phyloP scores from a whole-genome alignment of 139 green algal species.

The Chlorella sorokiniana region DNA sequence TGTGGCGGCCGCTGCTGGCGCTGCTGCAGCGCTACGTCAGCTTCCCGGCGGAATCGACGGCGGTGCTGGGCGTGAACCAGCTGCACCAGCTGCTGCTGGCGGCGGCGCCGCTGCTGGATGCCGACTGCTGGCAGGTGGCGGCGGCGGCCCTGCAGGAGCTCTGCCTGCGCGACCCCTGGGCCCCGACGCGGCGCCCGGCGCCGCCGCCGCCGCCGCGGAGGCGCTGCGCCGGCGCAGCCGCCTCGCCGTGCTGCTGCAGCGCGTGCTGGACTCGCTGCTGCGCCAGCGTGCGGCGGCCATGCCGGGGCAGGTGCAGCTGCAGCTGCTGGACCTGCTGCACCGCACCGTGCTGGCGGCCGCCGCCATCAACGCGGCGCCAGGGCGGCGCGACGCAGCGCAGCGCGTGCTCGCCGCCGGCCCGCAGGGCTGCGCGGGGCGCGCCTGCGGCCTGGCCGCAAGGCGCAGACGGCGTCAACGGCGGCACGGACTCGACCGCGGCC shows the following conservation, averaged over 20 bases:
- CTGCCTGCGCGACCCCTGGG: conserved; percentile 7
- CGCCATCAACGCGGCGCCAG: neutral
- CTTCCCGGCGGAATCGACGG: conserved; percentile 7
- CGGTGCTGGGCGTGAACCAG: conserved; percentile 35
- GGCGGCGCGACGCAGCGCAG: neutral
- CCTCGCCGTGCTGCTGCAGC: conserved; percentile 29
- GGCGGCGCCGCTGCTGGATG: neutral
- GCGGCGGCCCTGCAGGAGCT: neutral
- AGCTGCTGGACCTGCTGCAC: conserved; percentile 34
- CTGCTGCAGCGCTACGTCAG: conserved; percentile 24
- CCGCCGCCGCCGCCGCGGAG: conserved; percentile 12
- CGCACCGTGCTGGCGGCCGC: conserved; percentile 11
- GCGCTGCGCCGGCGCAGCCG: conserved; percentile 27
- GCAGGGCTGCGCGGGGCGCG: too few relatives aligned
- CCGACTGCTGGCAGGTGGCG: neutral
- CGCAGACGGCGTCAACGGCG: too few relatives aligned
- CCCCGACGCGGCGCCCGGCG: neutral
- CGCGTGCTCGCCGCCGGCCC: neutral
- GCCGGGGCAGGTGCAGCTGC: conserved; percentile 23
- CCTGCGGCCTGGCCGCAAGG: too few relatives aligned
- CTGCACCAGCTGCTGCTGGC: conserved; percentile 30
- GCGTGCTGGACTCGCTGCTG: conserved; percentile 26
- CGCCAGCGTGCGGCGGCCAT: neutral
- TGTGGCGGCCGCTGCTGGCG: conserved; percentile 5
- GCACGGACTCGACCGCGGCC: too few relatives aligned